Evolutionary conservation across 306 rosid genomes (phyloP).

Genomic region (Cicer yamashitae): DNA sequence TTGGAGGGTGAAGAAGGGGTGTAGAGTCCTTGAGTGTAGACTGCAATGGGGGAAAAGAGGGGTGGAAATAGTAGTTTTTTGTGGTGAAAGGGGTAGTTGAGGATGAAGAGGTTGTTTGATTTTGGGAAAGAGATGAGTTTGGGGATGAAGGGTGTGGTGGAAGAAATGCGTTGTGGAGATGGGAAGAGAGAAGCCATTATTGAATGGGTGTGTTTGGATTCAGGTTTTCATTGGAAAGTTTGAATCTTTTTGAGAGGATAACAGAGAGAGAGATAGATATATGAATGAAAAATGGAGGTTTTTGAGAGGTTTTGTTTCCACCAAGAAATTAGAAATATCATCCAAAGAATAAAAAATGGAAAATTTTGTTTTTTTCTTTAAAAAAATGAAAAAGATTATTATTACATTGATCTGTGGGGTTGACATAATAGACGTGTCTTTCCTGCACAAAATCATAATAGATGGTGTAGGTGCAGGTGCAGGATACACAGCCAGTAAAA

Average conservation of each 20-base stretch:
- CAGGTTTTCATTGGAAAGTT: constrained; percentile 44
- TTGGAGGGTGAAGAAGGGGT: constrained; percentile 48
- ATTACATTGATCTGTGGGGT: too few relatives aligned
- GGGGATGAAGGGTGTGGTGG: constrained; percentile 40
- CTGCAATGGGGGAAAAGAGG: constrained; percentile 49
- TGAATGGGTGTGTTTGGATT: constrained; percentile 32
- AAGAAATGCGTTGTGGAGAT: constrained; percentile 46
- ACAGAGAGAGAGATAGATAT: background rate
- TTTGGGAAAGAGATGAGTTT: constrained; percentile 50
- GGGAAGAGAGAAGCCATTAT: constrained; percentile 69
- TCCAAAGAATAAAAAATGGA: too few relatives aligned
- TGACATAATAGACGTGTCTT: too few relatives aligned
- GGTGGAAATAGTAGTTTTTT: background rate
- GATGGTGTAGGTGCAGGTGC: background rate
- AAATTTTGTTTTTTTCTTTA: too few relatives aligned
- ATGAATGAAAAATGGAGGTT: constrained; percentile 48
- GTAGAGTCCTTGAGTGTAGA: constrained; percentile 54
- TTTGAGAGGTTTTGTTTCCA: constrained; percentile 60
- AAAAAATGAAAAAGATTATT: too few relatives aligned
- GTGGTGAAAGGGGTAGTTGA: constrained; percentile 38
- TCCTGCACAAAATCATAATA: background rate
- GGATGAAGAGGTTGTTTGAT: constrained; percentile 50
- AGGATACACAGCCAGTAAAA: background rate
- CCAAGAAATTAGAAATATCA: constrained; percentile 20
- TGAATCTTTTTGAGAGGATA: constrained; percentile 33